A percentile compares a stretch with the other conserved stretches of the same genome.
Conservation (phyloP, 805 yeast genomes). For the Cephaloascus albidus region DNA sequence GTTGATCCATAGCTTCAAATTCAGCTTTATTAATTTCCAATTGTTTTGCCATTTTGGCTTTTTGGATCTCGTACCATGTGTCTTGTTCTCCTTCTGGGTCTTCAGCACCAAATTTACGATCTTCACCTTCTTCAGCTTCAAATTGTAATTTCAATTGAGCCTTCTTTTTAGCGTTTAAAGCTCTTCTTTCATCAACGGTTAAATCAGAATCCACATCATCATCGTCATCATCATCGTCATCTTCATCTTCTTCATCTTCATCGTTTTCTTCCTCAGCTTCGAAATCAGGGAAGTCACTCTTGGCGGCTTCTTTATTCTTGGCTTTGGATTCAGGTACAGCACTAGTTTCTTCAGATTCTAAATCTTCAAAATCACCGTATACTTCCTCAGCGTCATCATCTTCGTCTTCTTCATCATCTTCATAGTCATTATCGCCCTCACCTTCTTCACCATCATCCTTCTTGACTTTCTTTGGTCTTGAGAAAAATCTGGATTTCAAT, state of each 20-base stretch:
- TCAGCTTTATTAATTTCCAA: conserved; percentile 85
- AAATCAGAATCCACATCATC: conserved; percentile 29
- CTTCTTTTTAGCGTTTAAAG: conserved; percentile 77
- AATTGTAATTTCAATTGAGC: conserved; percentile 84
- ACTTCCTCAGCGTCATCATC: conserved; percentile 39
- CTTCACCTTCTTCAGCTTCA: conserved; percentile 60
- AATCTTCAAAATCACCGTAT: conserved; percentile 37
- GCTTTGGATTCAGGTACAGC: conserved; percentile 16
- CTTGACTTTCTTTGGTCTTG: conserved; percentile 38
- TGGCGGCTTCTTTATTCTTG: conserved; percentile 22
- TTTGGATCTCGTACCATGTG: conserved; percentile 96
- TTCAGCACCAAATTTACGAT: conserved; percentile 55
- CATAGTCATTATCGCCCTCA: conserved; percentile 13
- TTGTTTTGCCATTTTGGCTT: conserved; percentile 95
- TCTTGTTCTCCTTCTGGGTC: conserved; percentile 85
- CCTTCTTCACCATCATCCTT: conserved; percentile 18
- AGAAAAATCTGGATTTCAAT: conserved; percentile 39
- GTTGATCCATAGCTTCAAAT: conserved; percentile 61
- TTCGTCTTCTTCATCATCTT: conserved; percentile 17
- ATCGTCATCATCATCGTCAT: conserved; percentile 32
- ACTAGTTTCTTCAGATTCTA: conserved; percentile 17
- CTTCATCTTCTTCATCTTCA: conserved; percentile 23
- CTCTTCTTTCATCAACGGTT: conserved; percentile 68
- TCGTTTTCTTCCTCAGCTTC: conserved; percentile 40
- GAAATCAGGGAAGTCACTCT: conserved; percentile 42